phyloP scores from a whole-genome alignment of 78 protist genomes.

The Pigoraptor vietnamica region DNA sequence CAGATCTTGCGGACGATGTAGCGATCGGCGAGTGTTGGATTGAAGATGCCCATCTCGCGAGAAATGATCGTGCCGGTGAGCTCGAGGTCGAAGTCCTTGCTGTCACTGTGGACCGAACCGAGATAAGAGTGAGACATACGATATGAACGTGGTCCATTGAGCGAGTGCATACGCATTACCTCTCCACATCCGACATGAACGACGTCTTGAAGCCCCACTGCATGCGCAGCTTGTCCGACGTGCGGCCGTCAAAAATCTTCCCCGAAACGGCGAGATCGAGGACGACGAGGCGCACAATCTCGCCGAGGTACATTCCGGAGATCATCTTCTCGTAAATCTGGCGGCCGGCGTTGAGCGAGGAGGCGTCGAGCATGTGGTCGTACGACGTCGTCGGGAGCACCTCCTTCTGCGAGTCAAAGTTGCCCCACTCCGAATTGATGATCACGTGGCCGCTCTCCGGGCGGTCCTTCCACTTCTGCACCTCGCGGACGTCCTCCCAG shows the following conservation, averaged over 20 bases:
- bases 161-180: background rate
- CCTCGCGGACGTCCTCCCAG: constrained; percentile 6
- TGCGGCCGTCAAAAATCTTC: background rate
- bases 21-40: background rate
- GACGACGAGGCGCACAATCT: constrained; percentile 15
- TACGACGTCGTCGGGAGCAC: constrained; percentile 10
- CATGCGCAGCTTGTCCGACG: background rate
- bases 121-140: too few relatives aligned
- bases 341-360: constrained; percentile 22
- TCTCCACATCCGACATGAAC: background rate
- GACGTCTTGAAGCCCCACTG: background rate
- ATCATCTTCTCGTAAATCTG: constrained; percentile 40
- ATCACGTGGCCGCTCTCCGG: background rate
- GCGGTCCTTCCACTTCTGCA: background rate
- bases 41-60: background rate
- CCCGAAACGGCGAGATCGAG: background rate
- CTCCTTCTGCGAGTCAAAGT: background rate
- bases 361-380: constrained; percentile 26
- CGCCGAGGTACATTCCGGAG: constrained; percentile 45
- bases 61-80: too few relatives aligned
- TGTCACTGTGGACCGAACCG: too few relatives aligned
- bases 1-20: background rate
- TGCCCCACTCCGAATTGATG: constrained; percentile 53
- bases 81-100: too few relatives aligned
- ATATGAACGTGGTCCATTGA: too few relatives aligned